Evolutionary conservation across 1,139 yeast species (phyloP), one percentile per base, ranked within the genome.

Genomic region (Geotrichum restrictum): DNA sequence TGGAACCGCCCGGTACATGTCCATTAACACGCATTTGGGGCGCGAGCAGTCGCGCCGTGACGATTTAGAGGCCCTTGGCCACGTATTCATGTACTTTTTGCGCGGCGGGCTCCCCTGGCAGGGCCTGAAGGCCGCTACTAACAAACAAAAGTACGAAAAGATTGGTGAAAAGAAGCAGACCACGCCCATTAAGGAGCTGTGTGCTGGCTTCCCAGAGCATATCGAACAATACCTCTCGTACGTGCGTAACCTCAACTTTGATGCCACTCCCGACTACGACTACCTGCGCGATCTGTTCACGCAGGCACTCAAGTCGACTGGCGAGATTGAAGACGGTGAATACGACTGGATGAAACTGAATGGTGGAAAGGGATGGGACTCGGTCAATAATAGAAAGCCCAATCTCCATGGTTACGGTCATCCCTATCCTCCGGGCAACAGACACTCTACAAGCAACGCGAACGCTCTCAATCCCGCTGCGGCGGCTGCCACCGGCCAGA

Each of bases 61-160:
- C 69, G 98, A 93, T 71, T 77, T 93, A 65, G 98, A 93, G 73
- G 89, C 95, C 6, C 75, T 93, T 61, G 98, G 97, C 43, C 97
- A 93, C 71, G 98, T 93, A 1, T 88, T 93, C 67, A 85, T 93
- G 72, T 93, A 93, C 72, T 93, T 93, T 67, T 73, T 93, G 63
- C 79, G 95, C 62, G 98, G 98, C 48, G 89, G 88, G 59, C 79
- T 93, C 65, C 98, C 98, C 48, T 93, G 98, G 98, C 98, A 93
- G 74, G 98, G 98, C 31, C 78, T 93, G 60, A 91, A 91, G 72
- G 98, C 98, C n/a, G 95, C 96, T 59, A 89, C 95, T 38, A 93
- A 93, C 74, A 93, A 93, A 72, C 89, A 87, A 67, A 93, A 93
- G 71, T 93, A 93, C 70, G 98, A 93, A 70, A 91, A 89, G 69